phyloP scores from a whole-genome alignment of 164 flowering plant genomes.

The Protea cynaroides region DNA sequence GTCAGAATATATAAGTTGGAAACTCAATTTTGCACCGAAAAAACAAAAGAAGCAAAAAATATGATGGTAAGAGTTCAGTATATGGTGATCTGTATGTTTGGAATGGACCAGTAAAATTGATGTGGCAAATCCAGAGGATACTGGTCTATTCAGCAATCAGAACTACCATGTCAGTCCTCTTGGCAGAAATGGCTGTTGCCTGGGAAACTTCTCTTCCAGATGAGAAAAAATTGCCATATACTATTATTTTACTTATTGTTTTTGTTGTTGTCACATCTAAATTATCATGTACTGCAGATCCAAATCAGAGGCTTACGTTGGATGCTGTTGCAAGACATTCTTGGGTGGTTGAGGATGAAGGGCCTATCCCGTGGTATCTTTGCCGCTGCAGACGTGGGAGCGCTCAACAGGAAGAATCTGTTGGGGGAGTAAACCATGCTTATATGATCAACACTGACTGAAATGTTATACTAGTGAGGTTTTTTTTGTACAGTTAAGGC shows the following conservation, averaged over 20 bases:
- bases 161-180: no score
- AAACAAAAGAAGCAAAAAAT: no score
- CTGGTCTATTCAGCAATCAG: no score
- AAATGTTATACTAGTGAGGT: neutral
- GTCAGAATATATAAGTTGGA: no score
- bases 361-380: conserved; percentile 55
- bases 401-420: conserved; percentile 11
- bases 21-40: no score
- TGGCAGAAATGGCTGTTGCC: no score
- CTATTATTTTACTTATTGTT: neutral
- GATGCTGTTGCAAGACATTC: conserved; percentile 51
- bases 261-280: neutral
- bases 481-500: neutral
- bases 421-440: neutral
- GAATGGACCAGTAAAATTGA: no score
- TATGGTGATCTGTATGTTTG: no score
- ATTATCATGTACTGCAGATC: conserved; percentile 39
- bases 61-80: no score
- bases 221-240: no score
- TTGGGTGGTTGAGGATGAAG: conserved; percentile 73
- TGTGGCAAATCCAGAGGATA: no score
- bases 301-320: conserved; percentile 56
- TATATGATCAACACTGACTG: neutral
- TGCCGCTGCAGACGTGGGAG: conserved; percentile 72
- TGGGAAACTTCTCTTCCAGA: no score